Conservation (phyloP, 2,329 filamentous ascomycete genomes). For the Aspergillus ruber region DNA sequence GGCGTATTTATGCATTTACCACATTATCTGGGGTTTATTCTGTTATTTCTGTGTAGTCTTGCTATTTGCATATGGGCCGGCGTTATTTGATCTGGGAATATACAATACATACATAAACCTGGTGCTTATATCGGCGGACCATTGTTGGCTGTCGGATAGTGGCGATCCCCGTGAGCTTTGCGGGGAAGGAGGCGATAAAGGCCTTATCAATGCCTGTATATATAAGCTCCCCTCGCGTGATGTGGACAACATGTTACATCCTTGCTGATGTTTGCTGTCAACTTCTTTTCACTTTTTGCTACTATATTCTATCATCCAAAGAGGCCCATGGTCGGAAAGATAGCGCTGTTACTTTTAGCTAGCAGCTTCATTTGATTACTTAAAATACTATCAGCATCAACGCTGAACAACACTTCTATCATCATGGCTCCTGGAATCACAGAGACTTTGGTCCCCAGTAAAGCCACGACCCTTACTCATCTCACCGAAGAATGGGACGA, state of each 20-base stretch:
- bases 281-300: conserved; percentile 2
- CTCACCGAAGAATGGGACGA: conserved; percentile 77
- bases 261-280: neutral
- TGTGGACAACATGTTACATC: neutral
- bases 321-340: too few relatives aligned
- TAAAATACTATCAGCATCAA: too few relatives aligned
- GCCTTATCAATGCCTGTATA: conserved; percentile 6
- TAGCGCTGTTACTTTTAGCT: too few relatives aligned
- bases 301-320: neutral
- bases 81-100: neutral
- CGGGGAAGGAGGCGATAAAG: conserved; percentile 15
- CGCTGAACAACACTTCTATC: neutral
- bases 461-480: conserved; percentile 46
- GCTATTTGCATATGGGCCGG: too few relatives aligned
- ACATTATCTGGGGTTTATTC: too few relatives aligned
- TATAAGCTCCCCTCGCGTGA: neutral
- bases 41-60: too few relatives aligned
- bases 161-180: conserved; percentile 32
- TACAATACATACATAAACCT: neutral
- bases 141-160: conserved; percentile 21
- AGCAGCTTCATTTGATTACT: too few relatives aligned
- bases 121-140: neutral
- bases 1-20: too few relatives aligned
- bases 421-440: conserved; percentile 55
- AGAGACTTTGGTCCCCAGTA: conserved; percentile 37